Base-by-base conservation (phyloP, 1,139 yeast species). In the Hemisphaericaspora xylofermentans region DNA sequence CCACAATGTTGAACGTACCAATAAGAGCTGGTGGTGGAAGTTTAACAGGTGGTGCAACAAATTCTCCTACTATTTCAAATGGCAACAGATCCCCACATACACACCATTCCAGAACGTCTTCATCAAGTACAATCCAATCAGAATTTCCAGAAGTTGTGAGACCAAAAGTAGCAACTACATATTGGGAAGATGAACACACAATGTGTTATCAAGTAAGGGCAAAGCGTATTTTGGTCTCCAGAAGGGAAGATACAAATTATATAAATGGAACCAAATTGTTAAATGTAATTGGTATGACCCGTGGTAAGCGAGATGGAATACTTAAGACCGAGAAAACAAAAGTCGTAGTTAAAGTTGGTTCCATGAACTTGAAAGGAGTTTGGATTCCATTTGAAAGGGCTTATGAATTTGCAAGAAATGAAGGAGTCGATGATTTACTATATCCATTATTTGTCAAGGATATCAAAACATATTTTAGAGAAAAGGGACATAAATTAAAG, bases 261-360 rank as follows among this genome's bases (percentile, higher is more conserved):
- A 63, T 78, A 34, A 78, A 78, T 49, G 83, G 82, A 0, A 78
- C 83, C 7, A 78, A 78, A 48, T 71, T 91, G 49, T 71, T 91
- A 47, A 91, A 91, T 60, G 96, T 89, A 19, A 93, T 96, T 10
- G 93, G 89, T 43, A 87, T 93, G 93, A 88, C 97, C 10, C 77
- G 98, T 49, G 98, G 98, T 12, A 83, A 95, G 49, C 76, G 98
- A 50, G 98, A 91, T 64, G 97, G 98, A 10, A 85, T 93, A 48
- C 71, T 77, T 35, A 77, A 77, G 47, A 59, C 73, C 3, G 82
- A 77, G 47, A 68, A 64, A 46, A 53, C 56, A 3, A 62, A 76
- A 28, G 59, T 53, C 18, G 82, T 77, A 0, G 75, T 77, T 14
- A 75, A 75, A 47, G 66, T 68, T 8, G 82, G 82, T 0, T 64